Evolutionary conservation across 495 filamentous ascomycete genomes (phyloP), one percentile per base, ranked within the genome.

Genomic region (Cladorrhinum samala): DNA sequence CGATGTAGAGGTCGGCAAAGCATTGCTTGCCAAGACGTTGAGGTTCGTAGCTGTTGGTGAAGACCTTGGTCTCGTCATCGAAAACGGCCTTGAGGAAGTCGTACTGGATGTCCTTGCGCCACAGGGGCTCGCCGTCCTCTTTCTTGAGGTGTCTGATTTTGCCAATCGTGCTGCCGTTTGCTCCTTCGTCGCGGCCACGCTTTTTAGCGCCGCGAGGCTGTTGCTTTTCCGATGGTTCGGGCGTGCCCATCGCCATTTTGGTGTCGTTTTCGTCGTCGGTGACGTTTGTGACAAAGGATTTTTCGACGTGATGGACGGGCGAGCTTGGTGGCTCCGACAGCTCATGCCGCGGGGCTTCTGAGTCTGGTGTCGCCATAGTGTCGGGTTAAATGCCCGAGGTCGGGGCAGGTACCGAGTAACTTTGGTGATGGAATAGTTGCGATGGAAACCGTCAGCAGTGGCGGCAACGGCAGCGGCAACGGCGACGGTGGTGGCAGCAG

Each of bases 111-210:
- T 98, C 93, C 68, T 88, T 91, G 65, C 93, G 81, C 93, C 93
- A 98, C 7, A 98, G 77, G 11, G 93, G 94, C 41, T 95, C 87
- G 55, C 93, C 93, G 68, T 98, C 93, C 47, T 96, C 91, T 66
- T 97, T 97, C 74, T 98, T 98, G 40, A 98, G 75, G 67, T 97
- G 92, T 50, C 87, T 76, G 33, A 98, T 94, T 72, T 96, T 97
- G 65, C 91, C 91, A 14, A 88, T 85, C 59, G 86, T 86, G 45
- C 21, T 55, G 36, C 54, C 56, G 46, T 58, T 56, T 21, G 52
- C 46, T 6, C 55, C 60, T 13, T 74, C 71, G 18, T 74, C 69
- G 9, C 65, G 58, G 20, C 45, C 57, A 55, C 64, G 59, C 58
- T 68, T 61, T 59, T 65, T 68, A n/a, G n/a, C n/a, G 20, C 66